Conservation (phyloP, 2,329 filamentous ascomycete species). For the Leptographium lundbergii region DNA sequence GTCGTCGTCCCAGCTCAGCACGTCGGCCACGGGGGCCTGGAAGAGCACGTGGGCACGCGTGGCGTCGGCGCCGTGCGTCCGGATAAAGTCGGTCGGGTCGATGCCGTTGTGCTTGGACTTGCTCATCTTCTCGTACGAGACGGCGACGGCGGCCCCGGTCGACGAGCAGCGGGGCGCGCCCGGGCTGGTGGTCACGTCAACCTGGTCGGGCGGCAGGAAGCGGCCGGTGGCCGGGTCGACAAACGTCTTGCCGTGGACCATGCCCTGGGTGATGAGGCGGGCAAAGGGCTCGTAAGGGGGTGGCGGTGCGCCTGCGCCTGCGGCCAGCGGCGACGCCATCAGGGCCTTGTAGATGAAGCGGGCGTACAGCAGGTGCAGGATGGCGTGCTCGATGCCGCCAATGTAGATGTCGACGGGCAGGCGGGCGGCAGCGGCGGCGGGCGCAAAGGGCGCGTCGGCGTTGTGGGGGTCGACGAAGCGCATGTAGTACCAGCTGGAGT, state of each 20-base stretch:
- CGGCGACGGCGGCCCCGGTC: conserved; percentile 42
- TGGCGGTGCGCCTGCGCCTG: conserved; percentile 2
- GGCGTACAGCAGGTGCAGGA: conserved; percentile 77
- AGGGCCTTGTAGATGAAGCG: conserved; percentile 87
- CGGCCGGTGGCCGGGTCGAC: conserved; percentile 60
- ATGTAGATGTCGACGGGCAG: conserved; percentile 82
- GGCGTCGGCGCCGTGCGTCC: conserved; percentile 67
- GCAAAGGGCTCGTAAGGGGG: conserved; percentile 57
- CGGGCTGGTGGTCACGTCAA: conserved; percentile 45
- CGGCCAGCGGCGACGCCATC: conserved; percentile 34
- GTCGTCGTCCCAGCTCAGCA: conserved; percentile 76
- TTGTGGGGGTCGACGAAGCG: conserved; percentile 66
- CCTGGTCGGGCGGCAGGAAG: conserved; percentile 65
- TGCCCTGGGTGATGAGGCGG: conserved; percentile 74
- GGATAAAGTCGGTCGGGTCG: conserved; percentile 61
- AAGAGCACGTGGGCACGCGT: conserved; percentile 81
- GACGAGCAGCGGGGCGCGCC: conserved; percentile 46
- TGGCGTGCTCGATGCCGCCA: conserved; percentile 82
- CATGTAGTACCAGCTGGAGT: conserved; percentile 89
- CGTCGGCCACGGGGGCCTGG: conserved; percentile 70
- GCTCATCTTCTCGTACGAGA: conserved; percentile 84
- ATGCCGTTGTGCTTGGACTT: conserved; percentile 92
- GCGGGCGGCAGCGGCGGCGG: conserved; percentile 37
- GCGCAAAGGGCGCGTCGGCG: conserved; percentile 43
- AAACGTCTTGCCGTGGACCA: conserved; percentile 84